These are phyloP conservation scores for Umbelopsis vinacea DNA, from an alignment of 192 early-diverging fungal species.

Conservation along the genomic window DNA sequence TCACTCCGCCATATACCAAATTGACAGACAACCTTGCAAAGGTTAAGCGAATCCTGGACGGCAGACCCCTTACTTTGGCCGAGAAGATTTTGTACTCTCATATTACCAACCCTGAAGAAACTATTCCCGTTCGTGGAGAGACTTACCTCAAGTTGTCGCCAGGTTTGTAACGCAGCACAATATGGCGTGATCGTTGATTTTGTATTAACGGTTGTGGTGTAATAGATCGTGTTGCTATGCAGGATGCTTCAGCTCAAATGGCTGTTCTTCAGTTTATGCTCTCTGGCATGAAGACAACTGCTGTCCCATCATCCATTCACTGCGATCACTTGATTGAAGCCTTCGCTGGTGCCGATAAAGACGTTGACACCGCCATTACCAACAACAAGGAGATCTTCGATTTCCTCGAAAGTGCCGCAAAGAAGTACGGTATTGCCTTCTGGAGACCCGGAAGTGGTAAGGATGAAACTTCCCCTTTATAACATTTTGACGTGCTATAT, in stretches of 20 bases:
- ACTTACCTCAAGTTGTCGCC: constrained; percentile 92
- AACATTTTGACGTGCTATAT: not conserved
- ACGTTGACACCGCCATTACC: constrained; percentile 83
- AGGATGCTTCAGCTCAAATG: constrained; percentile 93
- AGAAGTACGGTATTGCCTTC: constrained; percentile 95
- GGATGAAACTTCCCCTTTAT: not conserved
- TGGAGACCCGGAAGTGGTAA: constrained; percentile 92
- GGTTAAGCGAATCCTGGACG: constrained; percentile 53
- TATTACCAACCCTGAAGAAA: constrained; percentile 68
- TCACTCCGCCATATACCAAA: constrained; percentile 58
- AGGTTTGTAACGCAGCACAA: constrained; percentile 46
- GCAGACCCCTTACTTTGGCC: constrained; percentile 81
- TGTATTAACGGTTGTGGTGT: not conserved
- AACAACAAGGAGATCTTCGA: constrained; percentile 97
- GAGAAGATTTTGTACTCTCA: constrained; percentile 98
- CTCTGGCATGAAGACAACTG: constrained; percentile 89
- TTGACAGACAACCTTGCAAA: constrained; percentile 50
- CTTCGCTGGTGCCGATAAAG: constrained; percentile 81
- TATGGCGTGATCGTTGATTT: not conserved
- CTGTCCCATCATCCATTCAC: constrained; percentile 96
- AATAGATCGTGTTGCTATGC: constrained; percentile 97
- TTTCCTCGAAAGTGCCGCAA: constrained; percentile 80
- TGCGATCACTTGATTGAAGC: constrained; percentile 99
- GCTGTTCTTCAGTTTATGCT: constrained; percentile 99
- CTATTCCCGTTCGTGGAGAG: constrained; percentile 75